A percentile compares a stretch with the other conserved stretches of the same genome.
phyloP scores from a whole-genome alignment of 129 eudicot genomes.

The Pseudognaphalium luteoalbum region DNA sequence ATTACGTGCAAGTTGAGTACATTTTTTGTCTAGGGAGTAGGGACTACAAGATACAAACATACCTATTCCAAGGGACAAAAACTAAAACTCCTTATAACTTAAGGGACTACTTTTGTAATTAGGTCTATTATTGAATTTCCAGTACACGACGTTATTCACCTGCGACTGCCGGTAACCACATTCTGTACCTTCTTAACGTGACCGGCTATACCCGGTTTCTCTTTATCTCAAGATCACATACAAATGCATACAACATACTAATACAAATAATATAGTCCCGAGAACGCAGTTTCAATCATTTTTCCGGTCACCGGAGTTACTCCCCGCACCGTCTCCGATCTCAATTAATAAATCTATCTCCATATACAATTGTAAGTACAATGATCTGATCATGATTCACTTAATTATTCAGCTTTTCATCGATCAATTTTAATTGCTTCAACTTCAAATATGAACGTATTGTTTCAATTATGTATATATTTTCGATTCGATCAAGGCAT shows the following conservation, averaged over 20 bases:
- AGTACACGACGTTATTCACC: constrained; percentile 3
- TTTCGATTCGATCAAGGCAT: constrained; percentile 24
- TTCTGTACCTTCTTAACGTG: neutral
- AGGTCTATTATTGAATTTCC: constrained; percentile 31
- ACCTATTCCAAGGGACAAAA: neutral
- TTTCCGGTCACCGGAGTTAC: constrained; percentile 38
- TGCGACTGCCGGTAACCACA: constrained; percentile 21
- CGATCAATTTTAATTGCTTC: constrained; percentile 2
- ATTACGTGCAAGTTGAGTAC: no score
- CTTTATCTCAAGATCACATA: constrained; percentile 17
- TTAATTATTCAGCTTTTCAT: constrained; percentile 18
- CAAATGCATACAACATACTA: neutral
- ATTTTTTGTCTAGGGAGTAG: no score
- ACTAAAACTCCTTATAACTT: neutral
- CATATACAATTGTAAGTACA: constrained; percentile 26
- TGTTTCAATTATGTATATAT: constrained; percentile 6
- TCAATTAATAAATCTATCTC: constrained; percentile 13
- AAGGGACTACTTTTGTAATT: constrained; percentile 24
- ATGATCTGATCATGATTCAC: constrained; percentile 23
- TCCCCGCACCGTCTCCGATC: constrained; percentile 25
- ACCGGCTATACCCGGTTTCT: constrained; percentile 33
- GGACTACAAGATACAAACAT: neutral
- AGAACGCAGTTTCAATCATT: constrained; percentile 28
- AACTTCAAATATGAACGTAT: constrained; percentile 9
- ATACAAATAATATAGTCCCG: constrained; percentile 8